Base-by-base conservation (phyloP, 495 filamentous ascomycete species). In the Baudoinia panamericana region DNA sequence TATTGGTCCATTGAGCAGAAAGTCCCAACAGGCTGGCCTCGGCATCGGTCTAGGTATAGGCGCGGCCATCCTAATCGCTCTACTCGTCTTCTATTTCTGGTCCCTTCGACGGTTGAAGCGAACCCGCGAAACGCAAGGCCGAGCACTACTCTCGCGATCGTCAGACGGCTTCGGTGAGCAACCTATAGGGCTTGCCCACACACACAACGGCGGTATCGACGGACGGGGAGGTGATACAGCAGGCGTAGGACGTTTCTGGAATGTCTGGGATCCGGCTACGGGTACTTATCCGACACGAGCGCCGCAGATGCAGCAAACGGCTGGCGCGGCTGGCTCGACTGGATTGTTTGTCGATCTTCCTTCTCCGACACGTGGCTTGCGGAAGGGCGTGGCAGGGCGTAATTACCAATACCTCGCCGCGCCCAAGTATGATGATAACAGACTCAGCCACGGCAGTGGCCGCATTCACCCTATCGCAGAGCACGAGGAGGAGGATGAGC, bases 21-120 rank as follows among this genome's bases (percentile, higher is more conserved):
- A 60, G 4, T 61, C 63, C 4, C 62, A 76, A 48, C 73, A 78
- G 39, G 64, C 71, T 12, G 80, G 76, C 6, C 65, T 93, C 0
- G 84, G 82, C 5, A 67, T 76, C n/a, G 84, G 88, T 0, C 45
- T 94, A 1, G 79, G 78, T 5, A 48, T 92, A 16, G 80, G 79
- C 1, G 54, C 79, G 3, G 62, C 72, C 3, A 64, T 74, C 2
- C 54, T 76, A 5, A 48, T 75, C 3, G 55, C 60, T 0, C 52
- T 73, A 2, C 46, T 73, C 4, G 34, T 72, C 2, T 54, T 75
- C 19, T 75, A 63, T 52, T 65, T 76, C 44, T 72, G 68, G 56
- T 83, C 78, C 46, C 64, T 57, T 37, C 64, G 72, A 30, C 68
- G 66, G 17, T 67, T 72, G 7, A 66, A 62, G 48, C 52, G 55